Evolutionary conservation across 2,329 filamentous ascomycete genomes (phyloP).

Genomic region (Scleromitrula shiraiana): DNA sequence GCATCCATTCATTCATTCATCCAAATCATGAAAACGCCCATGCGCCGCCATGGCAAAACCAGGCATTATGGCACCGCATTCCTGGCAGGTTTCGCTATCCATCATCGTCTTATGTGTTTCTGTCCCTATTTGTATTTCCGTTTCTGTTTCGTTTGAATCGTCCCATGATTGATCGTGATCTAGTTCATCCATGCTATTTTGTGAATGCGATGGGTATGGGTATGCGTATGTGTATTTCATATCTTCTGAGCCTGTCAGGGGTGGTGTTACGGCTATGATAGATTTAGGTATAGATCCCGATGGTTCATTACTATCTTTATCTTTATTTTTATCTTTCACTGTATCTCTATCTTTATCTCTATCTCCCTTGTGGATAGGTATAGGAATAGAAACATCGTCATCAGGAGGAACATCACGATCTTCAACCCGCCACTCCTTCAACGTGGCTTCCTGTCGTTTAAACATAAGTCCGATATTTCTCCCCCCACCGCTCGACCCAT

Average conservation of each 20-base stretch:
- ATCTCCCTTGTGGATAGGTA: not conserved
- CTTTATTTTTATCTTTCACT: no score
- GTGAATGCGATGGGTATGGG: slow-evolving; percentile 1
- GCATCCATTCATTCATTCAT: slow-evolving; percentile 6
- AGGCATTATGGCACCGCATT: slow-evolving; percentile 39
- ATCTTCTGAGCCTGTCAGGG: no score
- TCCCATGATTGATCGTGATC: slow-evolving; percentile 21
- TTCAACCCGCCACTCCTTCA: slow-evolving; percentile 58
- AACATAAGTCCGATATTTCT: slow-evolving; percentile 82
- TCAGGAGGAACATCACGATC: slow-evolving; percentile 34
- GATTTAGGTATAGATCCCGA: no score
- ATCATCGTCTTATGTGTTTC: no score
- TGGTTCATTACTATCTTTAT: no score
- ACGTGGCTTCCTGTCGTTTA: slow-evolving; percentile 58
- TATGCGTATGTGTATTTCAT: not conserved
- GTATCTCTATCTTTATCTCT: slow-evolving; percentile 18
- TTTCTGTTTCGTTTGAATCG: slow-evolving; percentile 18
- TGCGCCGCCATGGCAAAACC: slow-evolving; percentile 43
- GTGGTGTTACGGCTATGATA: no score
- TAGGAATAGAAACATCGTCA: no score
- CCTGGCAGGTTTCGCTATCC: slow-evolving; percentile 30
- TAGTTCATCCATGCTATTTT: slow-evolving; percentile 14
- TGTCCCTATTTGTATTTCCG: slow-evolving; percentile 21
- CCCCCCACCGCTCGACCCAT: slow-evolving; percentile 45
- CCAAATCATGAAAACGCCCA: slow-evolving; percentile 36